These are phyloP conservation scores for Chlamydomonas applanata DNA, from an alignment of 139 green algal genomes.

Conservation along the genomic window DNA sequence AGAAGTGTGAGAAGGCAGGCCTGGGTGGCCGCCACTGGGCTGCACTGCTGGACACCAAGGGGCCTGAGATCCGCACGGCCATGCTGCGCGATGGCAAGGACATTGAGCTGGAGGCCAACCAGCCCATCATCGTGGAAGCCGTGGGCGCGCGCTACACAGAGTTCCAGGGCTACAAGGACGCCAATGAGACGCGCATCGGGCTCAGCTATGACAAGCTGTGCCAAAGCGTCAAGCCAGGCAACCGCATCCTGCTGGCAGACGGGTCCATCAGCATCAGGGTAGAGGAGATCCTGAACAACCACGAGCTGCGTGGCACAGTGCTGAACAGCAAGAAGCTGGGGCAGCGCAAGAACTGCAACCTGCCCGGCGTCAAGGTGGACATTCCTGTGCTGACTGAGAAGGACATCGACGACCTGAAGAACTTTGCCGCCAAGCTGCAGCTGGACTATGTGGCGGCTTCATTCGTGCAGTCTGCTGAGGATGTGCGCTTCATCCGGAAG, in stretches of 20 bases:
- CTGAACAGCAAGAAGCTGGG: conserved; percentile 54
- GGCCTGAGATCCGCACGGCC: conserved; percentile 62
- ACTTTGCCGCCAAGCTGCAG: conserved; percentile 59
- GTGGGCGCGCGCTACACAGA: conserved; percentile 54
- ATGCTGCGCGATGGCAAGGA: conserved; percentile 52
- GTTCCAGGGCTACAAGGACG: conserved; percentile 46
- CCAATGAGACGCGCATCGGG: conserved; percentile 53
- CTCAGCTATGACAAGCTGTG: conserved; percentile 64
- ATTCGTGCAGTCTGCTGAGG: conserved; percentile 37
- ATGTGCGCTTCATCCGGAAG: conserved; percentile 61
- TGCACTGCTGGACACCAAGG: conserved; percentile 63
- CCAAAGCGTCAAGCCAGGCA: conserved; percentile 40
- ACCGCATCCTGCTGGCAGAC: conserved; percentile 63
- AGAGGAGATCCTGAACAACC: conserved; percentile 35
- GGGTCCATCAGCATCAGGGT: conserved; percentile 54
- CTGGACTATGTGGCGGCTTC: conserved; percentile 68
- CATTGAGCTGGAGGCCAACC: conserved; percentile 45
- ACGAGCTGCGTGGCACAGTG: conserved; percentile 34
- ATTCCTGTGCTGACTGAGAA: conserved; percentile 70
- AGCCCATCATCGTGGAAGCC: conserved; percentile 58
- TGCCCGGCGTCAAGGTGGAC: conserved; percentile 77
- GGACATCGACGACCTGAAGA: conserved; percentile 66
- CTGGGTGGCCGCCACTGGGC: conserved; percentile 16
- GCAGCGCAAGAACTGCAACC: conserved; percentile 67
- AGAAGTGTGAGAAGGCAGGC: background rate